Evolutionary conservation across 306 rosid species (phyloP).

Genomic region (Vicia sativa): DNA sequence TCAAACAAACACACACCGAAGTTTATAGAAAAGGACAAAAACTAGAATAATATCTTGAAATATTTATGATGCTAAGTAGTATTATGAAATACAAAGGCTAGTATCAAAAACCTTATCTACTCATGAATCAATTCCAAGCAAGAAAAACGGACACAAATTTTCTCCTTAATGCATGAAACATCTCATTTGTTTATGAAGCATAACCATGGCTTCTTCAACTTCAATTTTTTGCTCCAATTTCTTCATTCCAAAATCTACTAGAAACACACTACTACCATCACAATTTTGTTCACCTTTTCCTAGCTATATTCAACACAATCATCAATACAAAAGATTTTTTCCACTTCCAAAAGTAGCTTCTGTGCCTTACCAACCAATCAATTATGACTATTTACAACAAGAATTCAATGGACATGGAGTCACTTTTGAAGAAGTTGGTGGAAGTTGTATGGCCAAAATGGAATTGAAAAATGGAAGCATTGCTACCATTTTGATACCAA

Average conservation of each 20-base stretch:
- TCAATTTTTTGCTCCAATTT: constrained; percentile 41
- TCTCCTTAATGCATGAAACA: constrained; percentile 1
- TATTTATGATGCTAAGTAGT: constrained; percentile 3
- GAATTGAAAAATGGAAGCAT: constrained; percentile 68
- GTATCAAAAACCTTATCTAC: constrained; percentile 39
- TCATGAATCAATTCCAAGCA: constrained; percentile 30
- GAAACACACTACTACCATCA: constrained; percentile 30
- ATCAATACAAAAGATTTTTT: constrained; percentile 44
- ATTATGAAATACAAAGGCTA: background rate
- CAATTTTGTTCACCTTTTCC: constrained; percentile 11
- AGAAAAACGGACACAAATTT: background rate
- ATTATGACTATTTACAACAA: constrained; percentile 63
- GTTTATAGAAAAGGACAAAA: constrained; percentile 32
- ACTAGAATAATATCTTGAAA: constrained; percentile 27
- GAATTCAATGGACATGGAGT: constrained; percentile 92
- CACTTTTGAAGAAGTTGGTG: constrained; percentile 73
- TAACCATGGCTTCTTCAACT: constrained; percentile 49
- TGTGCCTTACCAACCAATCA: constrained; percentile 67
- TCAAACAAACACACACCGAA: background rate
- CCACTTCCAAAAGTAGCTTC: constrained; percentile 61
- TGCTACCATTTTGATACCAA: constrained; percentile 71
- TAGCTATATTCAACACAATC: constrained; percentile 22
- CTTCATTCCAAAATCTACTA: constrained; percentile 30
- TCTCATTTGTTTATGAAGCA: constrained; percentile 36
- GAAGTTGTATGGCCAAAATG: constrained; percentile 65